Percentiles rank a stretch among this genome's conserved stretches.
phyloP scores from a whole-genome alignment of 305 asterid genomes.

The Fraxinus latifolia region DNA sequence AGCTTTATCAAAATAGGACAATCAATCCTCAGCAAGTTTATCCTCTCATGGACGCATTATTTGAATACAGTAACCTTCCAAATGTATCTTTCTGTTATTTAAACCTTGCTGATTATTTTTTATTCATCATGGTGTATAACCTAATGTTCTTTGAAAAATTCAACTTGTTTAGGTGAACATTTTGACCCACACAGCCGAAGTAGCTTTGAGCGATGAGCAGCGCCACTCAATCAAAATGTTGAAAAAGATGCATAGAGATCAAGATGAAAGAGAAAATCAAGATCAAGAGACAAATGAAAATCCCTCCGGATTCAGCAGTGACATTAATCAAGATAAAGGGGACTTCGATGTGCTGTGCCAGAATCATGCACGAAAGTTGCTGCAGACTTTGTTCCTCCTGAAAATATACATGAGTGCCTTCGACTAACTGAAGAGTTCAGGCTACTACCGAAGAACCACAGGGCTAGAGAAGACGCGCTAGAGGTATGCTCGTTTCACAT shows the following conservation, averaged over 20 bases:
- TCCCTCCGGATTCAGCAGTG: neutral
- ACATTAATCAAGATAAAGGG: neutral
- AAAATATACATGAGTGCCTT: conserved; percentile 71
- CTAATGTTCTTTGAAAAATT: neutral
- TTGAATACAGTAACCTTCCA: neutral
- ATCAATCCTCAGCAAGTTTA: neutral
- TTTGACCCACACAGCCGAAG: conserved; percentile 76
- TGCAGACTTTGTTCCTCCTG: conserved; percentile 75
- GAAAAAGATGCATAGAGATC: conserved; percentile 68
- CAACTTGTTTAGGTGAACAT: conserved; percentile 65
- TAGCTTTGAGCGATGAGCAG: conserved; percentile 46
- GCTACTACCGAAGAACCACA: conserved; percentile 70
- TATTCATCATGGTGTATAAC: neutral
- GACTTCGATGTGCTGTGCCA: conserved; percentile 28
- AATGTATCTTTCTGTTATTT: neutral
- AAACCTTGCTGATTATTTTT: neutral
- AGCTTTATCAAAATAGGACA: neutral
- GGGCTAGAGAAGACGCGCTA: conserved; percentile 80
- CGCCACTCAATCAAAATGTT: conserved; percentile 46
- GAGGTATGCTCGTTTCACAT: conserved; percentile 45
- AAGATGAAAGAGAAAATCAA: conserved; percentile 50
- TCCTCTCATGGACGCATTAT: neutral
- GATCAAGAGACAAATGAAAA: conserved; percentile 13
- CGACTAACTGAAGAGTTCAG: conserved; percentile 69
- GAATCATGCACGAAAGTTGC: conserved; percentile 98